Base-by-base conservation (phyloP, 306 rosid genomes). In the Vachellia collinsii region DNA sequence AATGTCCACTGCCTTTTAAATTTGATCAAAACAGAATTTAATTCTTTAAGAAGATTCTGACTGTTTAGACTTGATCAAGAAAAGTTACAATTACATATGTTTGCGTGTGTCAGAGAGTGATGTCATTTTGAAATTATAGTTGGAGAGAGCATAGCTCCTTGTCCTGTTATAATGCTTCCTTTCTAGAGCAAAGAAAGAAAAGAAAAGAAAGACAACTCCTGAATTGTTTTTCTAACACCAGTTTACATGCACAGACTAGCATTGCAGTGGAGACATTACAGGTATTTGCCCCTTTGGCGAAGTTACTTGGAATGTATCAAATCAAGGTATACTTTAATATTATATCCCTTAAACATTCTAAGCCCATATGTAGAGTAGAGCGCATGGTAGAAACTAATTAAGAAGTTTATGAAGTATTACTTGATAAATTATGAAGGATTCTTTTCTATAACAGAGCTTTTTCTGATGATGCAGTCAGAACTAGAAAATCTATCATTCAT, bases 221-320 rank as follows among this genome's bases (percentile, higher is more conserved):
- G 58, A 46, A 34, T 36, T 71, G 53, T 73, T 68, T 83, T 70
- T 67, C 77, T 87, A 70, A 87, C 75, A 38, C 79, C 65, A 65
- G 53, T 84, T 75, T 79, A 53, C 75, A 47, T 83, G 71, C 83
- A 62, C 97, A 96, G 99, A 77, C 90, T 86, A 93, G 97, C 93
- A 96, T 96, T 80, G 92, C 99, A 58, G 86, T 83, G 88, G 99
- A 96, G 87, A 93, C 99, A 72, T 85, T 96, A 81, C 99, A 96
- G 90, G 97, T 96, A 81, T 96, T 96, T 89, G 99, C 99, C 77
- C 99, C 99, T 78, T 92, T 96, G 82, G 99, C 99, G 23, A 96
- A 92, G 97, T 91, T 96, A 90, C 97, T 96, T 83, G 99, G 99
- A 79, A 96, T 96, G 97, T 90, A 93, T 87, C 97, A 96, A 83